A percentile compares a stretch with the other conserved stretches of the same genome.
phyloP scores from a whole-genome alignment of 352 stramenopile species.

The Globisporangium spiculum region DNA sequence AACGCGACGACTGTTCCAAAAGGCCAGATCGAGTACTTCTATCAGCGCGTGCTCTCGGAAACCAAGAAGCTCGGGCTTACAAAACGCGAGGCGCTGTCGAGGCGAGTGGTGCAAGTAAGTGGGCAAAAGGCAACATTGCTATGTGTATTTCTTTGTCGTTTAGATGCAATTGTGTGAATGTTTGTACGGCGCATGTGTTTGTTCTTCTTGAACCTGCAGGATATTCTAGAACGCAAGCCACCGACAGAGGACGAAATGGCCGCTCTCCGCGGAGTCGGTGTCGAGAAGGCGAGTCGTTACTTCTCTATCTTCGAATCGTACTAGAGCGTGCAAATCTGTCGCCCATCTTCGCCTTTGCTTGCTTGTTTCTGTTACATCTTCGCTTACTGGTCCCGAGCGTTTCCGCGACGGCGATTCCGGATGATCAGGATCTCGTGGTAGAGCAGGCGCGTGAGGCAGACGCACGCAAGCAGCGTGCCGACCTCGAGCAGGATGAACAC shows the following conservation, averaged over 20 bases:
- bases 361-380: not conserved
- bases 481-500: slow-evolving; percentile 72
- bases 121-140: not conserved
- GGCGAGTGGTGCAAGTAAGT: slow-evolving; percentile 40
- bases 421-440: slow-evolving; percentile 71
- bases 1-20: slow-evolving; percentile 11
- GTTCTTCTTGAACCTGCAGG: slow-evolving; percentile 23
- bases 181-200: not conserved
- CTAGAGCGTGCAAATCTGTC: not conserved
- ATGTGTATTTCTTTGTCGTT: not conserved
- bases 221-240: slow-evolving; percentile 44
- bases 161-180: not conserved
- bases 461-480: slow-evolving; percentile 56
- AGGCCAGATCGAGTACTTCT: slow-evolving; percentile 53
- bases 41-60: slow-evolving; percentile 50
- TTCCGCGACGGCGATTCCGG: slow-evolving; percentile 28
- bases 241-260: slow-evolving; percentile 56
- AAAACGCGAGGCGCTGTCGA: slow-evolving; percentile 57
- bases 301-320: slow-evolving; percentile 43
- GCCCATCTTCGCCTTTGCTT: not conserved
- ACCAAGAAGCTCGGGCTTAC: slow-evolving; percentile 37
- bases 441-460: slow-evolving; percentile 62
- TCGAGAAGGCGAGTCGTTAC: slow-evolving; percentile 46
- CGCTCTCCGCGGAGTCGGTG: slow-evolving; percentile 51
- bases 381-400: slow-evolving; percentile 13